Percentiles rank a stretch among this genome's conserved stretches.
These are phyloP conservation scores for Plicaturopsis crispa DNA, from an alignment of 768 basidiomycete genomes.

Conservation along the genomic window DNA sequence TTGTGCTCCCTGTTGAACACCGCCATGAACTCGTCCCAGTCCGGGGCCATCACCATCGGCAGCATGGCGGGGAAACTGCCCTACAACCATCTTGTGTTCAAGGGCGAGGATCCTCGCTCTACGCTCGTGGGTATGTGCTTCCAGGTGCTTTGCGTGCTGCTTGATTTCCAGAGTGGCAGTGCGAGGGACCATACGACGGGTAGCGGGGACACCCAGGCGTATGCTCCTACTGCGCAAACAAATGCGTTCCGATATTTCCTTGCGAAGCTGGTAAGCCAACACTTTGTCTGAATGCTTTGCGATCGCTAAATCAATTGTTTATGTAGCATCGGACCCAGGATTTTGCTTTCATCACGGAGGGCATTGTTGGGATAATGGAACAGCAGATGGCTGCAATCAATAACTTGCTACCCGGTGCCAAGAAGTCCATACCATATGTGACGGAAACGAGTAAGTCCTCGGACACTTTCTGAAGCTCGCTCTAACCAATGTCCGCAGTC, in stretches of 20 bases:
- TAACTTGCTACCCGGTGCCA: constrained; percentile 79
- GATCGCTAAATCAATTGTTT: constrained; percentile 7
- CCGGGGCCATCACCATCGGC: constrained; percentile 46
- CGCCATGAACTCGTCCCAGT: constrained; percentile 60
- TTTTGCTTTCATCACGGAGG: constrained; percentile 76
- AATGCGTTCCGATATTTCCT: constrained; percentile 93
- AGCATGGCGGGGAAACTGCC: constrained; percentile 74
- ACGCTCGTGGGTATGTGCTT: constrained; percentile 69
- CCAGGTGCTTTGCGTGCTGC: constrained; percentile 67
- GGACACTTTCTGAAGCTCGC: not conserved
- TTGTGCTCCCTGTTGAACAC: constrained; percentile 93
- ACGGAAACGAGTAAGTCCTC: constrained; percentile 67
- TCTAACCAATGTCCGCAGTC: constrained; percentile 34
- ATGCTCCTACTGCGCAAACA: constrained; percentile 52
- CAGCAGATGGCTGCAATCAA: constrained; percentile 71
- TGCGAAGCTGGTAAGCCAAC: constrained; percentile 66
- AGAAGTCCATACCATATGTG: constrained; percentile 73
- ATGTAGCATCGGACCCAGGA: constrained; percentile 83
- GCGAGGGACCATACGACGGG: constrained; percentile 48
- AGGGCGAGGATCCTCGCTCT: constrained; percentile 74
- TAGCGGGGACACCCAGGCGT: constrained; percentile 33
- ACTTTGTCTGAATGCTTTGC: constrained; percentile 4
- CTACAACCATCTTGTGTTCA: constrained; percentile 86
- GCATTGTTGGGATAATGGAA: constrained; percentile 58
- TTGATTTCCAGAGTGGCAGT: constrained; percentile 76